Evolutionary conservation across 208 protist species (phyloP), one percentile per base, ranked within the genome.

Genomic region (Trypanosoma scelopori): DNA sequence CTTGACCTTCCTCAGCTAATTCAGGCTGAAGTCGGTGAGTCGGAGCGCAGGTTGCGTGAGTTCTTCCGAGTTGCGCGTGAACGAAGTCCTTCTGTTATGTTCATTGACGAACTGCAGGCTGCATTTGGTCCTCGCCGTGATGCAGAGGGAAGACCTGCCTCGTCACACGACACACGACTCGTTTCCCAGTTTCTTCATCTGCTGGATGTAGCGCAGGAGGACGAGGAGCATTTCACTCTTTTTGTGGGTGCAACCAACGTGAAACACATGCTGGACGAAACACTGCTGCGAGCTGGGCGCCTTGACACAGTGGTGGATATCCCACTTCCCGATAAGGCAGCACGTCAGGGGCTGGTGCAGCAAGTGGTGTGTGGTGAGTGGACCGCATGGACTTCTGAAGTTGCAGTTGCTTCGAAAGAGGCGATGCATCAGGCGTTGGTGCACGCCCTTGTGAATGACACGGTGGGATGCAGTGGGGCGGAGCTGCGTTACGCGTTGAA

Each of bases 41-140:
- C 89, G 7, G 93, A 98, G 75, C 71, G 92, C 63, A 67, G 79
- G 39, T 74, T 98, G 51, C 77, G 78, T 37, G 77, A 78, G 15
- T 86, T 97, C 56, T 97, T 98, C 57, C 76, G 72, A 30, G 57
- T 90, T 11, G 94, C 94, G 12, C 65, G 75, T 4, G 74, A 91
- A 50, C 73, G 83, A 1, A 90, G 88, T 43, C 94, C 93, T 5
- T 71, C 82, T 12, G 71, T 98, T 16, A 79, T 98, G 37, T 98
- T 98, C 65, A 93, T 98, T 61, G 96, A 98, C 66, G 96, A 98
- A 69, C 65, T 98, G 30, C 98, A 99, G 62, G 81, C 89, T 18
- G 84, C 84, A 4, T 93, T 95, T 74, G 86, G 84, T 3, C 3
- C 64, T 3, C 79, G 82, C 41, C 84, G 82, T 61, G 52, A 47